These are phyloP conservation scores for Malania oleifera DNA, from an alignment of 164 flowering plant species.

Conservation along the genomic window DNA sequence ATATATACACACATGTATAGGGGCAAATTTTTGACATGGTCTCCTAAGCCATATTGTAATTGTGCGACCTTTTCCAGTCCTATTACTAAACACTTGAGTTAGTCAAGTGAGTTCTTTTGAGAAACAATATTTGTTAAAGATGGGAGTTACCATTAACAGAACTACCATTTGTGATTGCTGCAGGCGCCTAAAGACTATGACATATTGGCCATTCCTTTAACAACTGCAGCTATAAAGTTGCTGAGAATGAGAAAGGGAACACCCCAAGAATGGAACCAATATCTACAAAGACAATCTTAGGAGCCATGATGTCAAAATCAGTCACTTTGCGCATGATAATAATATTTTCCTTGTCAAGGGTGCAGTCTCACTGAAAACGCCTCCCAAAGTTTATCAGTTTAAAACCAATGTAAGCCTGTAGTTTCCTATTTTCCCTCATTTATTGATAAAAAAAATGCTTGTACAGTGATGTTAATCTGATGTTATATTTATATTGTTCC, in stretches of 20 bases:
- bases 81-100: not conserved
- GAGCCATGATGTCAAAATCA: slow-evolving; percentile 23
- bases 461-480: no score
- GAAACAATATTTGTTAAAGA: no score
- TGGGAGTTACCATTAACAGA: not conserved
- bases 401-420: not conserved
- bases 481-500: no score
- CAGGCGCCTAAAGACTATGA: slow-evolving; percentile 88
- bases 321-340: slow-evolving; percentile 9
- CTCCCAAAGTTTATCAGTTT: not conserved
- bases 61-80: no score
- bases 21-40: no score
- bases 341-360: not conserved
- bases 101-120: not conserved
- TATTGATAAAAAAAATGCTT: not conserved
- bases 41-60: no score
- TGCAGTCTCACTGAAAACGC: slow-evolving; percentile 2
- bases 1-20: no score
- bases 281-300: slow-evolving; percentile 38
- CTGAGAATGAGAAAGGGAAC: slow-evolving; percentile 54
- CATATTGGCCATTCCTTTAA: slow-evolving; percentile 78
- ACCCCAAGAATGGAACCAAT: slow-evolving; percentile 88
- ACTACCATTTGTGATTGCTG: slow-evolving; percentile 10
- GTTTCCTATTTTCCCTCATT: not conserved
- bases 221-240: slow-evolving; percentile 61